Evolutionary conservation across 495 filamentous ascomycete species (phyloP).

Genomic region (Amphirosellinia nigrospora): DNA sequence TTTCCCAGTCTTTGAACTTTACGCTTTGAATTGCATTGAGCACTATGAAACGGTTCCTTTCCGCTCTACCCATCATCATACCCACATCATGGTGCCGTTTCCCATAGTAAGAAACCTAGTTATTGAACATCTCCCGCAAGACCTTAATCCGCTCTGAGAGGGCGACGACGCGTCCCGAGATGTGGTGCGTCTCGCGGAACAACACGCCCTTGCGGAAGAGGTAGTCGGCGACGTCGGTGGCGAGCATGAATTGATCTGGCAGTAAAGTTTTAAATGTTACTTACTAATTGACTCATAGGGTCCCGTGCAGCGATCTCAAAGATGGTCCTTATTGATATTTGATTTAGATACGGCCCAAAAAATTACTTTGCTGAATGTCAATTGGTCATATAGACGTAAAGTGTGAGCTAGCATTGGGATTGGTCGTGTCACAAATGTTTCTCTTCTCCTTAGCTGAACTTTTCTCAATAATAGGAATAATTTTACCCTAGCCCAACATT

Average conservation of each 20-base stretch:
- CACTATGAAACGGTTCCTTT: neutral
- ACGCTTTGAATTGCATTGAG: neutral
- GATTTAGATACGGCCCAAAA: slow-evolving; percentile 14
- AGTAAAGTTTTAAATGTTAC: neutral
- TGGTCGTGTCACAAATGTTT: neutral
- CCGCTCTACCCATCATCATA: neutral
- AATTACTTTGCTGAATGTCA: slow-evolving; percentile 24
- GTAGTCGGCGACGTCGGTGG: slow-evolving; percentile 1
- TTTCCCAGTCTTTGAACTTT: neutral
- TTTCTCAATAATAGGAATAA: neutral
- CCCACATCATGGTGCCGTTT: neutral
- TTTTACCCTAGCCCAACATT: too few species aligned
- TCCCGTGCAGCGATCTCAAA: neutral
- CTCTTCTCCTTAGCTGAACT: neutral
- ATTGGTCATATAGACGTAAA: slow-evolving; percentile 26
- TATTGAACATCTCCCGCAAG: slow-evolving; percentile 59
- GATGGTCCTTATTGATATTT: neutral
- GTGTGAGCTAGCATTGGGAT: neutral
- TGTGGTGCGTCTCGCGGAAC: slow-evolving; percentile 87
- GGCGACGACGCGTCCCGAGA: slow-evolving; percentile 80
- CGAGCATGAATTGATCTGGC: slow-evolving; percentile 61
- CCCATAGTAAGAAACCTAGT: slow-evolving; percentile 21
- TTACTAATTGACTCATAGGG: slow-evolving; percentile 29
- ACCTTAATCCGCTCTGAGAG: slow-evolving; percentile 74
- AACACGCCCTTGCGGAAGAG: slow-evolving; percentile 57